A percentile compares a stretch with the other conserved stretches of the same genome.
Evolutionary conservation across 2,329 filamentous ascomycete genomes (phyloP).

Genomic region (Cucurbitaria berberidis): DNA sequence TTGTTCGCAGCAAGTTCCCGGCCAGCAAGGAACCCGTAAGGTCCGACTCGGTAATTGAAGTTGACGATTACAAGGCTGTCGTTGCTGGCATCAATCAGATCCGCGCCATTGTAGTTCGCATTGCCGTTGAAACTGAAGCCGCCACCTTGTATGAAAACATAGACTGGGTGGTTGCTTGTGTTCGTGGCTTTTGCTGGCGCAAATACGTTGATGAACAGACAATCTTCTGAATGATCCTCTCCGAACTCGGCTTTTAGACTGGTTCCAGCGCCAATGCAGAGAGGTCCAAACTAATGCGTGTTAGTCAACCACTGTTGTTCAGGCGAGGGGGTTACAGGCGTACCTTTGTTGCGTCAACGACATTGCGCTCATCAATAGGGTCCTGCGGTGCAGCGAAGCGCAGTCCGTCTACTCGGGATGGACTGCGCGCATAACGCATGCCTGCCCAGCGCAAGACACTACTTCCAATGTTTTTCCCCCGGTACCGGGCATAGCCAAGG

Average conservation of each 20-base stretch:
- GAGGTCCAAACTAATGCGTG: slow-evolving; percentile 36
- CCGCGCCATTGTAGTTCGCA: slow-evolving; percentile 44
- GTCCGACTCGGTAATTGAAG: slow-evolving; percentile 50
- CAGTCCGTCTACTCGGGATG: slow-evolving; percentile 39
- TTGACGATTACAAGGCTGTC: slow-evolving; percentile 47
- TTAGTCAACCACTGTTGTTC: slow-evolving; percentile 9
- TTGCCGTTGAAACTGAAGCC: slow-evolving; percentile 48
- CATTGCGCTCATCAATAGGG: slow-evolving; percentile 55
- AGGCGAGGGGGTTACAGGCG: not conserved
- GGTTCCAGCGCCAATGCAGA: slow-evolving; percentile 40
- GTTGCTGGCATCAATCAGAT: slow-evolving; percentile 41
- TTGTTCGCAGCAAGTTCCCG: slow-evolving; percentile 36
- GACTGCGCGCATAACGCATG: slow-evolving; percentile 68
- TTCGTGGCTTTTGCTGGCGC: slow-evolving; percentile 44
- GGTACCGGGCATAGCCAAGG: slow-evolving; percentile 71
- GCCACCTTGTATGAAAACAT: slow-evolving; percentile 51
- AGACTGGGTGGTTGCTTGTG: slow-evolving; percentile 45
- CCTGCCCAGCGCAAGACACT: slow-evolving; percentile 76
- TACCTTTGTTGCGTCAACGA: slow-evolving; percentile 58
- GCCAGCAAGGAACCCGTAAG: slow-evolving; percentile 48
- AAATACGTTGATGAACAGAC: slow-evolving; percentile 49
- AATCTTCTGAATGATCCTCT: slow-evolving; percentile 46
- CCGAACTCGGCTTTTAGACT: slow-evolving; percentile 36
- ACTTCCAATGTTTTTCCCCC: slow-evolving; percentile 60
- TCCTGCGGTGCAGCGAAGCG: slow-evolving; percentile 72